Percentiles rank a stretch among this genome's conserved stretches.
These are phyloP conservation scores for Dendrocalamus latiflorus DNA, from an alignment of 202 grass and related monocot genomes.

Conservation along the genomic window DNA sequence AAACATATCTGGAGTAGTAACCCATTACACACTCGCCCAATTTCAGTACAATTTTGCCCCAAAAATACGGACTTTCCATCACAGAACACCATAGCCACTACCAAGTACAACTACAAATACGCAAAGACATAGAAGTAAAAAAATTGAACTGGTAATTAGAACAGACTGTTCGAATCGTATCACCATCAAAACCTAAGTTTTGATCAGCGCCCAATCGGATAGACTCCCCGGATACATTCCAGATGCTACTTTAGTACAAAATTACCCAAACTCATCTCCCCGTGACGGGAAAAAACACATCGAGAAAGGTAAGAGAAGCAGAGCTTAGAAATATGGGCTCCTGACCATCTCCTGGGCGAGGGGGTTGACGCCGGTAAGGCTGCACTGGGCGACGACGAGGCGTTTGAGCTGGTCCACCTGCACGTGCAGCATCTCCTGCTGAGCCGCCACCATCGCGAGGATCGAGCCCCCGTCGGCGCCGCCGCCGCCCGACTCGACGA, in stretches of 20 bases:
- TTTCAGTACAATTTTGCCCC: not conserved
- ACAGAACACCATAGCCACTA: not conserved
- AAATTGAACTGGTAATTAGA: not conserved
- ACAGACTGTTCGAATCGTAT: not conserved
- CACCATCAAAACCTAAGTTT: not conserved
- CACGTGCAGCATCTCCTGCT: slow-evolving; percentile 56
- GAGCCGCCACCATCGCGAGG: slow-evolving; percentile 47
- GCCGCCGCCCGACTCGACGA: slow-evolving; percentile 40
- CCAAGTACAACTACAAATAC: not conserved
- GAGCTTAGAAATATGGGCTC: not conserved
- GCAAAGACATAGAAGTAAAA: not conserved
- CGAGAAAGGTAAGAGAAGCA: not conserved
- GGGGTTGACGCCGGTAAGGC: slow-evolving; percentile 81
- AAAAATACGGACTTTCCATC: not conserved
- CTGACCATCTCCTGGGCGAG: slow-evolving; percentile 93
- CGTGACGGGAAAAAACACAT: not conserved
- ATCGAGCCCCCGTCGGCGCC: slow-evolving; percentile 36
- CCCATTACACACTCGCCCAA: not conserved
- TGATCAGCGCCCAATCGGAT: not conserved
- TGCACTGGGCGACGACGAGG: slow-evolving; percentile 76
- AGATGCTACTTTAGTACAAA: not conserved
- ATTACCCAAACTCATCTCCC: not conserved
- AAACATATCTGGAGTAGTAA: not conserved
- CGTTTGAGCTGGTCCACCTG: slow-evolving; percentile 73
- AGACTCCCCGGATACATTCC: not conserved